phyloP scores from a whole-genome alignment of 495 filamentous ascomycete genomes.

The Trichoderma reesei region DNA sequence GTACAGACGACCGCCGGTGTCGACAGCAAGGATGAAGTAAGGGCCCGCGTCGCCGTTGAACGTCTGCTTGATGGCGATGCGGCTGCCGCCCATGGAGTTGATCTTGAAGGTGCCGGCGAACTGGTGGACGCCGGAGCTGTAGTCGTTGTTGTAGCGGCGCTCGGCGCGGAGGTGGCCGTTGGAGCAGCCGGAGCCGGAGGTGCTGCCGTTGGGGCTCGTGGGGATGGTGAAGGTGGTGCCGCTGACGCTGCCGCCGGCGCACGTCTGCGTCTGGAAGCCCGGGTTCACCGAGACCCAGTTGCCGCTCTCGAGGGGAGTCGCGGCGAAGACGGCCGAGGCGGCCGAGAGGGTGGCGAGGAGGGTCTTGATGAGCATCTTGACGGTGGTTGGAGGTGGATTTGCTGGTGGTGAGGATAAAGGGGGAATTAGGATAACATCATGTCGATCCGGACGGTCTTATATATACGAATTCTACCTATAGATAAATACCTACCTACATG shows the following conservation, averaged over 20 bases:
- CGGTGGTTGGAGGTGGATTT: too few species aligned
- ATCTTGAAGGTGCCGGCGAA: slow-evolving; percentile 10
- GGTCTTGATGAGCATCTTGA: slow-evolving; percentile 9
- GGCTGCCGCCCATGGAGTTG: slow-evolving; percentile 9
- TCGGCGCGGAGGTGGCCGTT: slow-evolving; percentile 7
- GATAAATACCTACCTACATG: not conserved
- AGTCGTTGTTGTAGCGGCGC: not conserved
- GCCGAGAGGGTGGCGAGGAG: slow-evolving; percentile 6
- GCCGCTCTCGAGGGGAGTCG: slow-evolving; percentile 9
- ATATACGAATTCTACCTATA: not conserved
- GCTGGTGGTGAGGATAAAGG: too few species aligned
- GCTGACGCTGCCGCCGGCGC: slow-evolving; percentile 6
- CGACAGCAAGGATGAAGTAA: slow-evolving; percentile 3
- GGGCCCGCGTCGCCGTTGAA: slow-evolving; percentile 8
- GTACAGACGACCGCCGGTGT: not conserved
- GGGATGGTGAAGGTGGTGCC: not conserved
- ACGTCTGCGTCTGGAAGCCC: not conserved
- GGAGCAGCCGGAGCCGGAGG: slow-evolving; percentile 6
- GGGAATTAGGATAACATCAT: not conserved
- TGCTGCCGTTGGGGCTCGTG: not conserved
- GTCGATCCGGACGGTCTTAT: not conserved
- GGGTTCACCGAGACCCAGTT: not conserved
- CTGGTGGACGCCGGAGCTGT: slow-evolving; percentile 4
- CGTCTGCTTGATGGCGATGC: slow-evolving; percentile 5
- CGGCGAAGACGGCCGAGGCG: not conserved